These are phyloP conservation scores for Limonomyces culmigenus DNA, from an alignment of 1,284 basidiomycete genomes.

Conservation along the genomic window DNA sequence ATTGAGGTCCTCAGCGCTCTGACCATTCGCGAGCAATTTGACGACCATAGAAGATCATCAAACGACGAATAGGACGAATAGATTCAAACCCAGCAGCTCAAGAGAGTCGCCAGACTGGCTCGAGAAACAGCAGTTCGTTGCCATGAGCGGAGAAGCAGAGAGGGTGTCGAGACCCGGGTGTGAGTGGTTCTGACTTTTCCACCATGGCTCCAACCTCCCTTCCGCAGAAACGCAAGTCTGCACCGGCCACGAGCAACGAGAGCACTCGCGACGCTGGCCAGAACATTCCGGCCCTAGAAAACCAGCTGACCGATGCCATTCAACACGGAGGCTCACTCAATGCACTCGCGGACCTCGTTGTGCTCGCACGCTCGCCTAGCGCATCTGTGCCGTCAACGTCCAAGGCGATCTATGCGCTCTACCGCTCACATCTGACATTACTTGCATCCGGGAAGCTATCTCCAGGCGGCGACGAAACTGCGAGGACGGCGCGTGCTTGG, in stretches of 20 bases:
- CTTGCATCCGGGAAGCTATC: conserved; percentile 42
- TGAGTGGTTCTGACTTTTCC: no score
- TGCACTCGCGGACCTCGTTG: conserved; percentile 58
- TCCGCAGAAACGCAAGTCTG: conserved; percentile 33
- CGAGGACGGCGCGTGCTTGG: conserved; percentile 60
- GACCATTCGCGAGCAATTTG: no score
- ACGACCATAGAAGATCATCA: no score
- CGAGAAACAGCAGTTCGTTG: no score
- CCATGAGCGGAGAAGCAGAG: no score
- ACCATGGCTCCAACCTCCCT: conserved; percentile 14
- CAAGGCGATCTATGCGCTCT: conserved; percentile 69
- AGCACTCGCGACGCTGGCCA: conserved; percentile 12
- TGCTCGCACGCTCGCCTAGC: conserved; percentile 19
- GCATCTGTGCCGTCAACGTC: conserved; percentile 49
- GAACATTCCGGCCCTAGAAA: conserved; percentile 31
- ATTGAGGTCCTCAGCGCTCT: no score
- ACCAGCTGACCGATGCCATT: conserved; percentile 29
- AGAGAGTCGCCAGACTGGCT: no score
- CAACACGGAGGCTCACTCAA: conserved; percentile 51
- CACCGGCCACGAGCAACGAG: conserved; percentile 13
- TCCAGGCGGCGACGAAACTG: conserved; percentile 26
- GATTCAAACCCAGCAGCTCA: no score
- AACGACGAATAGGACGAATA: no score
- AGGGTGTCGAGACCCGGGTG: no score
- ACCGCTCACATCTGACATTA: conserved; percentile 61